Base-by-base conservation (phyloP, 495 filamentous ascomycete genomes). In the Aspergillus coremiiformis region DNA sequence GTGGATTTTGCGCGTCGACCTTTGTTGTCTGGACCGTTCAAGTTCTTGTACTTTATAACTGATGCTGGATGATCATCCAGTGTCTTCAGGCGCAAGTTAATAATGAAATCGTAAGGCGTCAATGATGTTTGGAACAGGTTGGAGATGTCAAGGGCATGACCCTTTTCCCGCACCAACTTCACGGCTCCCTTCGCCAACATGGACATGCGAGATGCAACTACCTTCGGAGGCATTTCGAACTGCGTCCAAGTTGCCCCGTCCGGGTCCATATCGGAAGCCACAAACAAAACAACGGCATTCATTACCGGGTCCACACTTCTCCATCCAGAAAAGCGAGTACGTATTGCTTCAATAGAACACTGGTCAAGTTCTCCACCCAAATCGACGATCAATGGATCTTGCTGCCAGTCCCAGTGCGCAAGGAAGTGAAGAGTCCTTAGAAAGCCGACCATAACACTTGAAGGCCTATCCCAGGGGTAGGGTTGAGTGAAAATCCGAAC, bases 321-420 rank as follows among this genome's bases (percentile, higher is more conserved):
- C 77, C 76, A 80, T 1, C 87, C 86, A 29, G 86, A 77, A 49
- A 97, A 83, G 0, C 84, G 81, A 15, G 83, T 86, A 10, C 74
- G 74, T 53, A 91, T 88, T 2, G 66, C 66, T 27, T 81, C 67
- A 1, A 85, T 77, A 15, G 68, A 58, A 37, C 66, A 50, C 8
- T 65, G 63, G 35, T 53, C 81, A 77, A 93, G 21, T 78, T 82
- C 50, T 68, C 71, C 46, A 63, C 65, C 51, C 6, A 90, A 74
- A 62, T 96, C 87, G 21, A 96, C 71, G 30, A 96, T 77, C 23
- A 95, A 75, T 0, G 93, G 87, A 22, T 89, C 84, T 23, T 77
- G 69, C 19, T 87, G 82, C 93, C 93, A 98, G 59, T 97, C 90
- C 90, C 93, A 98, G 20, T 79, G 76, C 1, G 90, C 79, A 10